These are phyloP conservation scores for Neonectria neomacrospora DNA, from an alignment of 2,329 filamentous ascomycete species.

Conservation along the genomic window DNA sequence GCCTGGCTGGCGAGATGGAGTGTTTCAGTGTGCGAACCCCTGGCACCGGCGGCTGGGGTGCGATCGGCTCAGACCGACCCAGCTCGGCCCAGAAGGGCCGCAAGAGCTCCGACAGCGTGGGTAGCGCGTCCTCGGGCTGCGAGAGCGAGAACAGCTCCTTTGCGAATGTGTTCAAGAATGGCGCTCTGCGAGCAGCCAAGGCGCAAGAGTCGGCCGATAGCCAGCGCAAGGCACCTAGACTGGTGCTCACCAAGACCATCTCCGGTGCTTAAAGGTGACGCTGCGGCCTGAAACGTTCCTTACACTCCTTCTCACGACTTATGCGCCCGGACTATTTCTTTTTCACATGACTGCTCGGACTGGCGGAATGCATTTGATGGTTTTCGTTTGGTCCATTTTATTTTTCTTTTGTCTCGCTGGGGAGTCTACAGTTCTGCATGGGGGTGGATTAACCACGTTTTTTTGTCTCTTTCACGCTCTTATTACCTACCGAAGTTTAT, in stretches of 20 bases:
- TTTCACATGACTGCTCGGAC: slow-evolving; percentile 53
- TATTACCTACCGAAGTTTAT: slow-evolving; percentile 48
- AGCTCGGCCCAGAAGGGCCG: slow-evolving; percentile 74
- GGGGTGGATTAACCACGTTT: slow-evolving; percentile 38
- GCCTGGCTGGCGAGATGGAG: slow-evolving; percentile 78
- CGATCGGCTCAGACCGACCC: slow-evolving; percentile 89
- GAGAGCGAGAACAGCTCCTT: slow-evolving; percentile 70
- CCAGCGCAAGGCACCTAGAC: slow-evolving; percentile 84
- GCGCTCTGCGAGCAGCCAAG: slow-evolving; percentile 62
- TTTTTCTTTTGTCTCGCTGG: slow-evolving; percentile 37
- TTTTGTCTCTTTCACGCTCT: slow-evolving; percentile 38
- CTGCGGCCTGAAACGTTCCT: slow-evolving; percentile 34
- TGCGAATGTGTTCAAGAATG: slow-evolving; percentile 73
- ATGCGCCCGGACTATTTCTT: slow-evolving; percentile 50
- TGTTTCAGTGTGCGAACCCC: slow-evolving; percentile 80
- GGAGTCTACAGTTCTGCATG: slow-evolving; percentile 42
- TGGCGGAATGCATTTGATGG: slow-evolving; percentile 48
- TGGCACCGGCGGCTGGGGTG: slow-evolving; percentile 77
- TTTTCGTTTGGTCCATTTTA: slow-evolving; percentile 43
- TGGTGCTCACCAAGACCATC: slow-evolving; percentile 78
- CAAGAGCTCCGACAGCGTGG: slow-evolving; percentile 72
- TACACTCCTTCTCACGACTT: slow-evolving; percentile 49
- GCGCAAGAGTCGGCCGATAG: slow-evolving; percentile 64
- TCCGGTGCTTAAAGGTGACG: slow-evolving; percentile 40
- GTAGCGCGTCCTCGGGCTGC: slow-evolving; percentile 61